phyloP scores from a whole-genome alignment of 2,329 filamentous ascomycete genomes.

The Aspergillus glaucus region DNA sequence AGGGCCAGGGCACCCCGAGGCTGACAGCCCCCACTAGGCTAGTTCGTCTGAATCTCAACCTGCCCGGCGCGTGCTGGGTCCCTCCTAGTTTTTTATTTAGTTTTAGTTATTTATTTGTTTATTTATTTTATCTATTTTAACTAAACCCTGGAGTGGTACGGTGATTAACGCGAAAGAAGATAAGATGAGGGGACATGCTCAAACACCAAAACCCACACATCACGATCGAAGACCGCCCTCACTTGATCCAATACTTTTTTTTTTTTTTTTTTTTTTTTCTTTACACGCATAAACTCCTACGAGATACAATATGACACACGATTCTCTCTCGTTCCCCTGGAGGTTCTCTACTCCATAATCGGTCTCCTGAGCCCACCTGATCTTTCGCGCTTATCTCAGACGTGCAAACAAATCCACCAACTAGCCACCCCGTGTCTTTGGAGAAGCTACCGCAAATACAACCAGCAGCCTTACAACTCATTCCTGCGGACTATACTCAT shows the following conservation, averaged over 20 bases:
- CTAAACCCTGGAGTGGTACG: background rate
- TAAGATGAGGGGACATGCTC: no score
- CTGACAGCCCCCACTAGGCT: no score
- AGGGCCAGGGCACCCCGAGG: no score
- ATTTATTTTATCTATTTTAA: background rate
- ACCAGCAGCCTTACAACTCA: background rate
- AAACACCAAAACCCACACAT: no score
- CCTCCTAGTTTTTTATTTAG: no score
- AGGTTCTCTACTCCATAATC: background rate
- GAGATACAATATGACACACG: background rate
- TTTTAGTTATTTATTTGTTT: no score
- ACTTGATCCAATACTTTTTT: no score
- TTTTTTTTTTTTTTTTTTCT: no score
- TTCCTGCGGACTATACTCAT: background rate
- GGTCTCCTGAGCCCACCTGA: background rate
- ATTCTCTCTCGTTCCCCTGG: background rate
- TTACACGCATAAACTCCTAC: background rate
- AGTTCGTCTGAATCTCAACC: no score
- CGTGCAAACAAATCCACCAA: background rate
- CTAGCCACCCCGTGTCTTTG: background rate
- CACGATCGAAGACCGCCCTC: background rate
- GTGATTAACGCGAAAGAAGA: background rate
- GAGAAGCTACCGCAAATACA: background rate
- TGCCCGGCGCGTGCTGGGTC: no score
- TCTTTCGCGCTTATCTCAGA: background rate